phyloP scores from a whole-genome alignment of 2,329 filamentous ascomycete species.

The Aspergillus brunneoviolaceus region DNA sequence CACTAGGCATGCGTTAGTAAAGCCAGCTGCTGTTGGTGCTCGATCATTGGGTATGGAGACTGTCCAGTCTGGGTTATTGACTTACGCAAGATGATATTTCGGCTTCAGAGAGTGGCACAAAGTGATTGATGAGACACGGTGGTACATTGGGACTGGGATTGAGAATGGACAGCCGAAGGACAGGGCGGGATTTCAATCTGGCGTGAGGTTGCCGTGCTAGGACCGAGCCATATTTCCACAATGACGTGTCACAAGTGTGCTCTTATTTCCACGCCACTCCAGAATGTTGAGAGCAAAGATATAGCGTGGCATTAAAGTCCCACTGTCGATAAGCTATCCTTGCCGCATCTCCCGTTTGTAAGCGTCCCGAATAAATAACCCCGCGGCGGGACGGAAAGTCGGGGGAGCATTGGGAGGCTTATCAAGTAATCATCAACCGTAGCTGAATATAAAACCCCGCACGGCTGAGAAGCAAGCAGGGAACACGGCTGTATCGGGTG shows the following conservation, averaged over 20 bases:
- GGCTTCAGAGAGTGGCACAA: neutral
- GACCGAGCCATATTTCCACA: slow-evolving; percentile 13
- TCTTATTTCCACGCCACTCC: neutral
- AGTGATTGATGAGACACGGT: neutral
- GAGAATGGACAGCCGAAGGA: neutral
- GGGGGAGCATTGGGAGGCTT: neutral
- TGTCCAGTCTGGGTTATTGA: neutral
- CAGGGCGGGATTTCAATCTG: neutral
- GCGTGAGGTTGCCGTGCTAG: neutral
- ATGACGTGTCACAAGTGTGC: neutral
- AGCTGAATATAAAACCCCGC: no score
- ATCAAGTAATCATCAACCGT: neutral
- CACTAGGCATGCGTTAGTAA: neutral
- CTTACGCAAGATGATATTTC: neutral
- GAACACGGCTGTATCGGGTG: neutral
- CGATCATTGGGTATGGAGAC: neutral
- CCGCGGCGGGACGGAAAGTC: slow-evolving; percentile 13
- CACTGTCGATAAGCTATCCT: slow-evolving; percentile 18
- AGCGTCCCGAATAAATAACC: slow-evolving; percentile 11
- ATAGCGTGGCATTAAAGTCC: slow-evolving; percentile 14
- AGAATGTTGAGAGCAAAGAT: neutral
- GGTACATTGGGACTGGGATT: neutral
- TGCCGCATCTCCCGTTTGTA: slow-evolving; percentile 16
- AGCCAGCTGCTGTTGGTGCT: neutral
- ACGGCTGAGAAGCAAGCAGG: neutral